Percentiles rank a stretch among this genome's conserved stretches.
Conservation (phyloP, 1,284 basidiomycete genomes). For the Puccinia hordei region DNA sequence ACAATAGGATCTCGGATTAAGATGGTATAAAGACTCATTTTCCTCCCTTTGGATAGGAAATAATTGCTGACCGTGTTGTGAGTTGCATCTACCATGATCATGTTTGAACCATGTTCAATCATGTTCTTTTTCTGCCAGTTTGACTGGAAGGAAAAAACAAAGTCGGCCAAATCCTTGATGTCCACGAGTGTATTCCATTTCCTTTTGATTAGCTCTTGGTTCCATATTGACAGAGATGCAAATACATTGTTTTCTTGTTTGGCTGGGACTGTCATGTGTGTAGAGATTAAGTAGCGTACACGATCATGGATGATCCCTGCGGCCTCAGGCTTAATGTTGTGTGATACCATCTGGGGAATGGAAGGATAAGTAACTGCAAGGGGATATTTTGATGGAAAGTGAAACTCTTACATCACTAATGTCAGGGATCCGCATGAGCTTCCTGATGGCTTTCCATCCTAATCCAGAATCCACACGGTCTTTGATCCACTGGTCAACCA, state of each 20-base stretch:
- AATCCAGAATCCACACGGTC: background rate
- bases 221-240: background rate
- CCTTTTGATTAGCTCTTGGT: background rate
- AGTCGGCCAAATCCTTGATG: background rate
- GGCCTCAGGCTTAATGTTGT: background rate
- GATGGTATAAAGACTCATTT: background rate
- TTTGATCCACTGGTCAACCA: background rate
- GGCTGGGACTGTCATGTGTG: background rate
- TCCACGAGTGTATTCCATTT: background rate
- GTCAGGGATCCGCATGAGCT: background rate
- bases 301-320: background rate
- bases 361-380: background rate
- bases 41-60: background rate
- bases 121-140: background rate
- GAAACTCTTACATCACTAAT: no score
- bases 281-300: background rate
- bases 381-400: no score
- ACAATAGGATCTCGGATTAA: background rate
- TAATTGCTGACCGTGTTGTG: constrained; percentile 8
- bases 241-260: background rate
- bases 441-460: background rate
- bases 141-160: background rate
- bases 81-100: background rate
- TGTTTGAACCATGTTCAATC: background rate
- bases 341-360: background rate